These are phyloP conservation scores for Penicillium bovifimosum DNA, from an alignment of 495 filamentous ascomycete genomes.

Conservation along the genomic window DNA sequence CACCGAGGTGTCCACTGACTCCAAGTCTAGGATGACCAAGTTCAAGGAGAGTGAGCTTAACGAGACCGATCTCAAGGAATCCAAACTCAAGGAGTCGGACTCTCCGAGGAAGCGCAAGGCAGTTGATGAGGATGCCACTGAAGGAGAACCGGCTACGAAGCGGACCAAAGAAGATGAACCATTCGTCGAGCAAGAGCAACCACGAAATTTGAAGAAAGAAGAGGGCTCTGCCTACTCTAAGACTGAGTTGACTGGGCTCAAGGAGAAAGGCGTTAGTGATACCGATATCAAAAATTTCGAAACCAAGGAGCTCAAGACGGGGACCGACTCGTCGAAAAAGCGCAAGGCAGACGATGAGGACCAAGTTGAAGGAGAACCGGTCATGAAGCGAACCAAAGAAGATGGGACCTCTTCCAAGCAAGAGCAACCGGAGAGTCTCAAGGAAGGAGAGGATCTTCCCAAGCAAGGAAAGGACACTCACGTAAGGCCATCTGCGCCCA, in stretches of 20 bases:
- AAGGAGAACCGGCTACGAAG: constrained; percentile 49
- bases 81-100: constrained; percentile 12
- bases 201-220: constrained; percentile 18
- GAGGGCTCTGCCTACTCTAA: too few species aligned
- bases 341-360: constrained; percentile 66
- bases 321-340: constrained; percentile 51
- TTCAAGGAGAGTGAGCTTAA: not conserved
- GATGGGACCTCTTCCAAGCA: constrained; percentile 10
- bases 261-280: too few species aligned
- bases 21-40: not conserved
- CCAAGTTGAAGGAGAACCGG: constrained; percentile 24
- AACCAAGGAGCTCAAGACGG: not conserved
- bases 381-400: constrained; percentile 58
- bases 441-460: constrained; percentile 19
- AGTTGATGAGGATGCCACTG: constrained; percentile 45
- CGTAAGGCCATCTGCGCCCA: constrained; percentile 24
- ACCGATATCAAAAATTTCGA: too few species aligned
- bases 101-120: constrained; percentile 71
- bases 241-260: too few species aligned
- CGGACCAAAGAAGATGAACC: constrained; percentile 46
- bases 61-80: constrained; percentile 4
- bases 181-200: constrained; percentile 8
- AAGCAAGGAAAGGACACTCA: constrained; percentile 4
- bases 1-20: not conserved
- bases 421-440: constrained; percentile 18